A percentile compares a stretch with the other conserved stretches of the same genome.
Evolutionary conservation across 352 stramenopile genomes (phyloP).

Genomic region (Proteromonas lacertae): DNA sequence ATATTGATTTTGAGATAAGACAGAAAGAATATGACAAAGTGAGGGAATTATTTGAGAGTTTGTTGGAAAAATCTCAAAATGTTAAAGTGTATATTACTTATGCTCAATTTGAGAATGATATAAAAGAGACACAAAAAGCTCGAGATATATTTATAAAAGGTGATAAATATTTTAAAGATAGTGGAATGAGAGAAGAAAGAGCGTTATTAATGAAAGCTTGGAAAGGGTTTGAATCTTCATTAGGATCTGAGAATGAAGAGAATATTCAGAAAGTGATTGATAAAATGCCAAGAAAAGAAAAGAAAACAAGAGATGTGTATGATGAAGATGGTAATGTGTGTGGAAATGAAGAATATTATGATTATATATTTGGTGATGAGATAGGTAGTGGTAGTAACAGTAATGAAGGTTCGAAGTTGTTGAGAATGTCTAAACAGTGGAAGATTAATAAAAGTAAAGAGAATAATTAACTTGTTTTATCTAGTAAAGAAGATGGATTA

Average conservation of each 20-base stretch:
- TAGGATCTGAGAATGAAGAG: conserved; percentile 16
- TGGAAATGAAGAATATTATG: conserved; percentile 73
- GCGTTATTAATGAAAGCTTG: conserved; percentile 84
- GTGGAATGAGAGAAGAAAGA: conserved; percentile 51
- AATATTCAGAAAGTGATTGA: conserved; percentile 49
- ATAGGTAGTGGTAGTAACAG: too few relatives aligned
- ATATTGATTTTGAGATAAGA: conserved; percentile 90
- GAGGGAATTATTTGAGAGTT: conserved; percentile 56
- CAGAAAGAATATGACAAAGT: conserved; percentile 22
- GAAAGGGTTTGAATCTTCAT: conserved; percentile 54
- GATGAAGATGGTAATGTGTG: conserved; percentile 44
- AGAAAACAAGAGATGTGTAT: conserved; percentile 69
- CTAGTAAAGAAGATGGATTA: too few relatives aligned
- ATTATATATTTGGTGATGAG: conserved; percentile 97
- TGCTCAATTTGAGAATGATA: conserved; percentile 54
- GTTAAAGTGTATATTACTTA: conserved; percentile 79
- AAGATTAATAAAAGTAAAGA: too few relatives aligned
- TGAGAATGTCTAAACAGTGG: too few relatives aligned
- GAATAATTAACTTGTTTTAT: too few relatives aligned
- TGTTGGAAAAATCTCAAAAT: conserved; percentile 78
- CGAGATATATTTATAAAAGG: conserved; percentile 20
- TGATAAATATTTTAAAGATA: conserved; percentile 29
- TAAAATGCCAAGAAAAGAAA: conserved; percentile 70
- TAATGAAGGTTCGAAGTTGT: too few relatives aligned
- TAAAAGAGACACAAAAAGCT: conserved; percentile 18